Evolutionary conservation across 139 green algal genomes (phyloP).

Genomic region (Chlamydomonas applanata): DNA sequence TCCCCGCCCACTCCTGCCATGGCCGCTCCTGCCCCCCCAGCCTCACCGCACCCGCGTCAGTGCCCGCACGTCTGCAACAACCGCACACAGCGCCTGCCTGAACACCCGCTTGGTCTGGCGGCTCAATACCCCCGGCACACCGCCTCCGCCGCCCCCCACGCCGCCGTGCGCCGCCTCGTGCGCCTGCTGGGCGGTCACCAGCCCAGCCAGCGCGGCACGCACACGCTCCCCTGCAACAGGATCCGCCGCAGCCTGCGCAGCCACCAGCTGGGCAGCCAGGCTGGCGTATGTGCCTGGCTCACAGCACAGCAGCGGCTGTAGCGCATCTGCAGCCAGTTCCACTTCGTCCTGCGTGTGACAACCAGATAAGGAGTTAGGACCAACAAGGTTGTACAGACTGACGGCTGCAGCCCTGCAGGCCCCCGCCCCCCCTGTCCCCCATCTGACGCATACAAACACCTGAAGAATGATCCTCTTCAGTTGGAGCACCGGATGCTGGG

Average conservation of each 20-base stretch:
- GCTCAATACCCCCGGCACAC: background rate
- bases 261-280: background rate
- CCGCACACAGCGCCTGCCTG: slow-evolving; percentile 1
- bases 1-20: no score
- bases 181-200: background rate
- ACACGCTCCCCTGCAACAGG: background rate
- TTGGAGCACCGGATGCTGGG: no score
- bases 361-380: no score
- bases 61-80: slow-evolving; percentile 1
- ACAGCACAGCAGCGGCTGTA: slow-evolving; percentile 14
- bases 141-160: no score
- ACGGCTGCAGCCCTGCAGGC: no score
- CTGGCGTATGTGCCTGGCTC: slow-evolving; percentile 6
- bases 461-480: no score
- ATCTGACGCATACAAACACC: no score
- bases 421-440: no score
- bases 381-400: no score
- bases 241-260: background rate
- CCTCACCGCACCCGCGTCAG: slow-evolving; percentile 6
- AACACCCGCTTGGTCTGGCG: background rate
- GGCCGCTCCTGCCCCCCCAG: no score
- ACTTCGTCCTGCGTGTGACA: slow-evolving; percentile 11
- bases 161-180: no score
- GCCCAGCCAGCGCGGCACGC: background rate
- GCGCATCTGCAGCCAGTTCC: slow-evolving; percentile 20